phyloP scores from a whole-genome alignment of 441 rosid genomes.

The Raphanus hybrid region DNA sequence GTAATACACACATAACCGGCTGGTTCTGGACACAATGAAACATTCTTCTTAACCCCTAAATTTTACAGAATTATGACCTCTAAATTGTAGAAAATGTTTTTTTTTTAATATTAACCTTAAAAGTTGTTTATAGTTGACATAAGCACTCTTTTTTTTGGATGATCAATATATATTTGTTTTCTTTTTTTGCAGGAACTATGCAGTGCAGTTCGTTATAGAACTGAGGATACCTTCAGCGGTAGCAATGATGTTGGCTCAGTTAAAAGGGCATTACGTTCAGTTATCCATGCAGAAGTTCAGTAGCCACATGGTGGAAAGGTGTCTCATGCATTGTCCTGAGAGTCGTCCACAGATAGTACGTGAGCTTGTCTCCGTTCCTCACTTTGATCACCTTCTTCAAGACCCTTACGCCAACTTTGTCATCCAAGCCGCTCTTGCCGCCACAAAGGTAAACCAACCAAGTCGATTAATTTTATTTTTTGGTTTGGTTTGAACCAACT shows the following conservation, averaged over 20 bases:
- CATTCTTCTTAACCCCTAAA: no score
- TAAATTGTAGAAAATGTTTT: no score
- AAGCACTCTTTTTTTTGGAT: not conserved
- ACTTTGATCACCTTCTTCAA: constrained; percentile 78
- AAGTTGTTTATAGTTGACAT: no score
- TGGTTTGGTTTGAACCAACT: not conserved
- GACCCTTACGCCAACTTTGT: constrained; percentile 91
- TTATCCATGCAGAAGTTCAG: constrained; percentile 84
- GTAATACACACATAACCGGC: not conserved
- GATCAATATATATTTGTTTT: not conserved
- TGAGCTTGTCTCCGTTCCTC: constrained; percentile 68
- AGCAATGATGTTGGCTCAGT: constrained; percentile 58
- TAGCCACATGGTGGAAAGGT: constrained; percentile 85
- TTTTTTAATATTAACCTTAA: no score
- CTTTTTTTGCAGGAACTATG: constrained; percentile 61
- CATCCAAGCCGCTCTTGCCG: constrained; percentile 72
- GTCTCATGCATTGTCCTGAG: constrained; percentile 65
- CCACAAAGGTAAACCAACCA: constrained; percentile 56
- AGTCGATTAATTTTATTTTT: not conserved
- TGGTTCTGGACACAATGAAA: not conserved
- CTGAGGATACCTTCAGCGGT: constrained; percentile 54
- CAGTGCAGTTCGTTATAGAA: constrained; percentile 78
- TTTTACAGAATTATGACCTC: no score
- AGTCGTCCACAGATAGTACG: constrained; percentile 65
- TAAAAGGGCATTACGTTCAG: constrained; percentile 66